Evolutionary conservation across 2,329 filamentous ascomycete genomes (phyloP), one percentile per base, ranked within the genome.

Genomic region (Colletotrichum endophyticum): DNA sequence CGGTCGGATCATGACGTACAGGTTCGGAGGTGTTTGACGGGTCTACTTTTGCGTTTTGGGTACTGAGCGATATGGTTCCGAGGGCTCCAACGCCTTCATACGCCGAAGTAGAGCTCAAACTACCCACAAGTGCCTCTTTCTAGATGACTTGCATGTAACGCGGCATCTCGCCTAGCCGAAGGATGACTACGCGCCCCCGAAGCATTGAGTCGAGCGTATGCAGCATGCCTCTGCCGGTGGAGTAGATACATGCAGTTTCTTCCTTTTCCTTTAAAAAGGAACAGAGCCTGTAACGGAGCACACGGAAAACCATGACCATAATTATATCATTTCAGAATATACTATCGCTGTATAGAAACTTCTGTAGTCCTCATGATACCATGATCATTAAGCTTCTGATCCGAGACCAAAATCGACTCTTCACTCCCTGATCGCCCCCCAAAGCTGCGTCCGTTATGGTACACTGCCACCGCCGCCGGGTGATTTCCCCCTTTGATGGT

Each of bases 351-450:
- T 27, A 75, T 56, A 2, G 57, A 59, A 1, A 76, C 71, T 28
- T 76, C 74, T 3, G 74, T 76, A 32, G 74, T 76, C 57, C 74
- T 76, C 70, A 74, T 74, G 16, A 76, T 76, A 15, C 74, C 74
- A 12, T 34, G 49, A 19, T 32, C 19, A n/a, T 36, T 36, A 7
- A 49, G 13, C 27, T 32, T 44, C 2, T 28, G 12, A 8, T 36
- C 62, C 8, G 53, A 6, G 11, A 67, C 73, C 7, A 74, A 3
- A 19, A 76, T 76, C 27, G 63, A 11, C 25, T 76, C 70, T 19
- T 76, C 64, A 25, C 74, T 76, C 9, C 74, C 74, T n/a, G 73
- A 73, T 49, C 70, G 64, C 8, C 57, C 44, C 9, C 64, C 63
- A 25, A 75, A 56, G 15, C 64, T 69, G 66, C 49, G 49, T 1